A percentile compares a stretch with the other conserved stretches of the same genome.
Conservation (phyloP, 805 yeast genomes). For the Kodamaea kakaduensis region DNA sequence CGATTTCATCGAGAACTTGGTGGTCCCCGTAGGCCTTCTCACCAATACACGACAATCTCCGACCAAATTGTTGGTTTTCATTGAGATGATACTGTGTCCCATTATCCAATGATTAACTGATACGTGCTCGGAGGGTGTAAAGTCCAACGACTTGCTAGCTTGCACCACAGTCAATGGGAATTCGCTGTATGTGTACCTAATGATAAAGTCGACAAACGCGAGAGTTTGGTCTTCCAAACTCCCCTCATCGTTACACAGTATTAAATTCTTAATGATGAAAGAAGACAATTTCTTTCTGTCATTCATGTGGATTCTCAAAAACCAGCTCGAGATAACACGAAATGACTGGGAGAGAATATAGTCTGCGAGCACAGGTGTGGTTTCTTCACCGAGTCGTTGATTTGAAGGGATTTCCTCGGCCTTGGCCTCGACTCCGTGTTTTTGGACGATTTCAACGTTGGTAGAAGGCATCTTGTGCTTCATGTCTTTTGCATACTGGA, state of each 20-base stretch:
- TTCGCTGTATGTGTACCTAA: slow-evolving; percentile 63
- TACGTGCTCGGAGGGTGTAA: slow-evolving; percentile 10
- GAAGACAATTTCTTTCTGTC: slow-evolving; percentile 59
- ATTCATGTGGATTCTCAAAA: slow-evolving; percentile 54
- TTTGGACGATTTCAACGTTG: slow-evolving; percentile 17
- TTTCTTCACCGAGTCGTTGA: slow-evolving; percentile 28
- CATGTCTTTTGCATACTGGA: slow-evolving; percentile 63
- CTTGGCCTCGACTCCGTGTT: slow-evolving; percentile 45
- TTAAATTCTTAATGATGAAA: slow-evolving; percentile 56
- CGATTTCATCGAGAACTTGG: slow-evolving; percentile 42
- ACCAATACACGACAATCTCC: slow-evolving; percentile 52
- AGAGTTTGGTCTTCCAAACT: slow-evolving; percentile 48
- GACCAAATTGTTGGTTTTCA: slow-evolving; percentile 47
- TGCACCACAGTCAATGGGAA: slow-evolving; percentile 47
- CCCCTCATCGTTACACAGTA: slow-evolving; percentile 13
- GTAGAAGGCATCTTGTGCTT: slow-evolving; percentile 18
- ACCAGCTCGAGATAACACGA: slow-evolving; percentile 68
- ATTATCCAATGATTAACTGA: slow-evolving; percentile 50
- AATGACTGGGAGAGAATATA: slow-evolving; percentile 64
- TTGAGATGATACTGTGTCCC: slow-evolving; percentile 54
- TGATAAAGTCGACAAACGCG: slow-evolving; percentile 64
- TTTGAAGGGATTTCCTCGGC: slow-evolving; percentile 58
- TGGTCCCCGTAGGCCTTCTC: slow-evolving; percentile 66
- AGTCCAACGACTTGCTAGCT: slow-evolving; percentile 2
- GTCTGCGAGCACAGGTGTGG: slow-evolving; percentile 51